Conservation (phyloP, 192 early-diverging fungal genomes). For the Rhizoclosmatium sp. region DNA sequence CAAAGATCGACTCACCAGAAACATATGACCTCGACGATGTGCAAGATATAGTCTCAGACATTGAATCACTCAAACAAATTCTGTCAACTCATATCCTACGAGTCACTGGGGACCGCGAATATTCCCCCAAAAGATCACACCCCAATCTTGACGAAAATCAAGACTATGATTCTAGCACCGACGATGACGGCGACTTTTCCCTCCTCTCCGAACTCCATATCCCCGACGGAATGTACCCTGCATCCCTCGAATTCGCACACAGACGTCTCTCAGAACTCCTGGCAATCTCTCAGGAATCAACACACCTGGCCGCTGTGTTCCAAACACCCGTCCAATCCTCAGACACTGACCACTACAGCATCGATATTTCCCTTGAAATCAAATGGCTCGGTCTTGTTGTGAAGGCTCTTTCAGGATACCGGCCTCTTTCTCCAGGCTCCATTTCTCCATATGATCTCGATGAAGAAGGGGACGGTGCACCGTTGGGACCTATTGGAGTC, state of each 20-base stretch:
- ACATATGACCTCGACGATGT: constrained; percentile 26
- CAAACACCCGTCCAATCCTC: not conserved
- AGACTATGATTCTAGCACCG: not conserved
- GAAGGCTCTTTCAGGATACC: constrained; percentile 20
- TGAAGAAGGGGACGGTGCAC: constrained; percentile 41
- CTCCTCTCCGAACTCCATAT: constrained; percentile 23
- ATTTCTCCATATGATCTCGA: constrained; percentile 39
- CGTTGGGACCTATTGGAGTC: constrained; percentile 35
- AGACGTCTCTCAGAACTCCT: constrained; percentile 12
- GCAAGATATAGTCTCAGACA: constrained; percentile 20
- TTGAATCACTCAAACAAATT: constrained; percentile 17
- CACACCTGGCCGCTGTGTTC: constrained; percentile 23
- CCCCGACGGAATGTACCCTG: not conserved
- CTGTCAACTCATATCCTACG: not conserved
- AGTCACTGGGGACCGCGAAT: constrained; percentile 6
- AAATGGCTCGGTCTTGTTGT: constrained; percentile 31
- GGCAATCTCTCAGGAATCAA: not conserved
- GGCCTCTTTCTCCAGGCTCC: not conserved
- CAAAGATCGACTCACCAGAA: constrained; percentile 18
- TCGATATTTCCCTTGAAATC: constrained; percentile 25
- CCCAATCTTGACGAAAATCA: not conserved
- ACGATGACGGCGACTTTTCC: constrained; percentile 24
- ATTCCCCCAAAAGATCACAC: not conserved
- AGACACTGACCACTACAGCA: constrained; percentile 4
- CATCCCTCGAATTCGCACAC: constrained; percentile 19